A percentile compares a stretch with the other conserved stretches of the same genome.
Evolutionary conservation across 495 filamentous ascomycete genomes (phyloP).

Genomic region (Coniosporium apollinis): DNA sequence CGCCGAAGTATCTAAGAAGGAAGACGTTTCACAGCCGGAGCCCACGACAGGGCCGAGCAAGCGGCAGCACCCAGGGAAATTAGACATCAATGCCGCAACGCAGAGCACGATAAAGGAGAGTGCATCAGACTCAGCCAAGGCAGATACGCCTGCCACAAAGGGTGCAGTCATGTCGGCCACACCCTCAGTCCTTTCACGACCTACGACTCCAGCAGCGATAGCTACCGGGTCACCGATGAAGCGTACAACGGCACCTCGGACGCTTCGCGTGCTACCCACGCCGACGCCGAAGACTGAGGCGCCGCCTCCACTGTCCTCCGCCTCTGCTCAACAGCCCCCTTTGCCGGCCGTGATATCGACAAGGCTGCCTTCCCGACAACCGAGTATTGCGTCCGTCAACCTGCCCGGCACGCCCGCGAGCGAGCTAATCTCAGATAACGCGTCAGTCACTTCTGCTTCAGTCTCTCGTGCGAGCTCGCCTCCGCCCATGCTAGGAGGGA

Average conservation of each 20-base stretch:
- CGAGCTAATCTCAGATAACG: constrained; percentile 62
- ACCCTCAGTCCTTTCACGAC: constrained; percentile 22
- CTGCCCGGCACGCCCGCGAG: constrained; percentile 63
- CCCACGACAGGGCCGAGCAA: too few species aligned
- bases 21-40: too few species aligned
- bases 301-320: constrained; percentile 12
- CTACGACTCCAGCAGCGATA: constrained; percentile 31
- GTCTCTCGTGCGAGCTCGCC: constrained; percentile 76
- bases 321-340: constrained; percentile 12
- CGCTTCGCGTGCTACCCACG: constrained; percentile 54
- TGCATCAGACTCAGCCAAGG: constrained; percentile 2
- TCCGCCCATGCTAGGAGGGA: constrained; percentile 34
- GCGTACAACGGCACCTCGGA: constrained; percentile 29
- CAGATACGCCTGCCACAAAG: constrained; percentile 7
- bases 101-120: constrained; percentile 11
- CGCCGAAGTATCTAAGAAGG: too few species aligned
- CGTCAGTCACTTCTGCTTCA: constrained; percentile 58
- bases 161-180: background rate
- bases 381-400: constrained; percentile 43
- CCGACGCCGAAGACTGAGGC: constrained; percentile 45
- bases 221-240: constrained; percentile 31
- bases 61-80: constrained; percentile 38
- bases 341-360: constrained; percentile 12
- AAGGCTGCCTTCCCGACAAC: constrained; percentile 36
- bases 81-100: constrained; percentile 45